These are phyloP conservation scores for Suillus hirtellus DNA, from an alignment of 768 basidiomycete species.

Conservation along the genomic window DNA sequence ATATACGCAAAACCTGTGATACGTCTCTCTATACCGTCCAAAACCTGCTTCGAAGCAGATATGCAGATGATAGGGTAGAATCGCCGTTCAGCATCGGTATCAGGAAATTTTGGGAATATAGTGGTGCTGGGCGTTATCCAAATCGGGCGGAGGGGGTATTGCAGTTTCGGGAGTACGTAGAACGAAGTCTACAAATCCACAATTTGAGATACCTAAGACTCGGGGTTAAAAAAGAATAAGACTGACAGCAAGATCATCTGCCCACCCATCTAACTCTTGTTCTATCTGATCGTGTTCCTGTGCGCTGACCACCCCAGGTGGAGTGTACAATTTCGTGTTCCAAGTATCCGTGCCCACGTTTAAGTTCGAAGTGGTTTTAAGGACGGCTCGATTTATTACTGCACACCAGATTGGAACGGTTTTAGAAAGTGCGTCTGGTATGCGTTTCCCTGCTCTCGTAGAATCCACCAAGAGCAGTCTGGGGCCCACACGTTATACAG, in stretches of 20 bases:
- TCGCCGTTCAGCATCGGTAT: constrained; percentile 10
- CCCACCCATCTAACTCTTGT: constrained; percentile 64
- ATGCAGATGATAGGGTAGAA: constrained; percentile 81
- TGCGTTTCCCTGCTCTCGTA: constrained; percentile 88
- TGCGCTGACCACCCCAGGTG: constrained; percentile 62
- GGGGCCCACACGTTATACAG: constrained; percentile 3
- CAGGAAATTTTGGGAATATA: constrained; percentile 42
- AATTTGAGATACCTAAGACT: neutral
- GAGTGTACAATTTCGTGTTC: constrained; percentile 67
- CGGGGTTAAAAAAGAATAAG: neutral
- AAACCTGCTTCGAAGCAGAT: constrained; percentile 76
- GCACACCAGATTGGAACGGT: constrained; percentile 95
- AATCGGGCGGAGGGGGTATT: constrained; percentile 73
- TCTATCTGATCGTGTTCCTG: constrained; percentile 86
- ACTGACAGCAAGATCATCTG: constrained; percentile 62
- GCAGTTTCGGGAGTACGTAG: constrained; percentile 62
- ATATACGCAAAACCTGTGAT: constrained; percentile 79
- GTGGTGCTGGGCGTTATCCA: constrained; percentile 83
- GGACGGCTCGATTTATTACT: constrained; percentile 72
- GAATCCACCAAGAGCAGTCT: constrained; percentile 91
- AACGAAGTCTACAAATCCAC: constrained; percentile 60
- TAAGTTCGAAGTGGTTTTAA: constrained; percentile 14
- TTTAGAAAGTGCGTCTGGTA: constrained; percentile 92
- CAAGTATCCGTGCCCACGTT: constrained; percentile 34
- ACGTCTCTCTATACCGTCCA: constrained; percentile 61